A percentile compares a stretch with the other conserved stretches of the same genome.
Evolutionary conservation across 78 protist species (phyloP).

Genomic region (Dictyostelium intermedium): DNA sequence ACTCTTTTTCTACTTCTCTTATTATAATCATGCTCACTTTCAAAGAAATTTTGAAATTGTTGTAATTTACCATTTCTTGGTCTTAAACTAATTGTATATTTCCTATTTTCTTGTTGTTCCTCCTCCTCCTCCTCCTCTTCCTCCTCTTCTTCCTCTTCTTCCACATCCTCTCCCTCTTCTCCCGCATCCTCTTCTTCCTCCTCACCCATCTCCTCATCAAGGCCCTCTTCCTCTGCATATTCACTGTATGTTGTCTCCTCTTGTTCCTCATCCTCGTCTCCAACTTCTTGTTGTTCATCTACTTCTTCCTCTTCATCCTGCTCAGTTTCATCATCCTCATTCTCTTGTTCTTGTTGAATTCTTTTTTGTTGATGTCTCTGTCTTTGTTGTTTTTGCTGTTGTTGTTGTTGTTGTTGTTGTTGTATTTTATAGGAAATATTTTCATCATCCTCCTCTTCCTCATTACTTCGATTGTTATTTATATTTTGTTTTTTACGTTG

Average conservation of each 20-base stretch:
- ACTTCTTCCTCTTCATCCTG: background rate
- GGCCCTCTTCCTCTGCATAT: background rate
- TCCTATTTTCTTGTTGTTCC: constrained; percentile 5
- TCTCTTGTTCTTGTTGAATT: background rate
- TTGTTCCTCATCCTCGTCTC: background rate
- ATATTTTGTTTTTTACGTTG: background rate
- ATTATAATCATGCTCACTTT: background rate
- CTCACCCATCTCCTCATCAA: background rate
- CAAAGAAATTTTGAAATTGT: background rate
- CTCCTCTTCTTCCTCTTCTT: constrained; percentile 10
- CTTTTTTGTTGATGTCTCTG: background rate
- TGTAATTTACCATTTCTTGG: background rate
- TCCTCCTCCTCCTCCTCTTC: constrained; percentile 14
- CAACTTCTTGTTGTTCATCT: background rate
- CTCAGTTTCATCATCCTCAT: background rate
- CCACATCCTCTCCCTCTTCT: constrained; percentile 14
- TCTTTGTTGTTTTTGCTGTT: background rate
- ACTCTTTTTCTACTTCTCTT: background rate
- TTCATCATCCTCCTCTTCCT: background rate
- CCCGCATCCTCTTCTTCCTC: background rate
- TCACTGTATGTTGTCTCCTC: background rate
- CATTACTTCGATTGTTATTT: background rate
- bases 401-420: background rate
- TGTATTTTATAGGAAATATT: background rate
- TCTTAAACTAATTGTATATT: constrained; percentile 9